A percentile compares a stretch with the other conserved stretches of the same genome.
phyloP scores from a whole-genome alignment of 257 asterid genomes.

The Anisodus acutangulus region DNA sequence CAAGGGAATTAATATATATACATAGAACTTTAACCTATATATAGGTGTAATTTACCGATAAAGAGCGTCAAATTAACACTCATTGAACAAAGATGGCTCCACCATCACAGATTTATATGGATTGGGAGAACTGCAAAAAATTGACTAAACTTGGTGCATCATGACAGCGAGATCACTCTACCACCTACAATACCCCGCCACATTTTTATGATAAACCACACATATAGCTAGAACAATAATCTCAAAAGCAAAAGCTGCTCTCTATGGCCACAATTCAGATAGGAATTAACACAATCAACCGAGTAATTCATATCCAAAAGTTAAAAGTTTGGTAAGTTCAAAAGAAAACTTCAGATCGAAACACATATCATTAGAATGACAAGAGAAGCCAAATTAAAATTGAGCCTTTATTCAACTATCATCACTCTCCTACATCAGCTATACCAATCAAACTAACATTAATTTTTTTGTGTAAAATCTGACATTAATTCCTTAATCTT shows the following conservation, averaged over 20 bases:
- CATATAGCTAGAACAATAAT: background rate
- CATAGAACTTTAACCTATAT: background rate
- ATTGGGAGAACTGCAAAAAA: background rate
- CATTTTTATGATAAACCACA: background rate
- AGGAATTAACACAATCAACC: background rate
- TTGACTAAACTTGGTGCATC: slow-evolving; percentile 7
- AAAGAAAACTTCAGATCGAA: background rate
- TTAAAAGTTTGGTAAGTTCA: background rate
- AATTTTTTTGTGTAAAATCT: background rate
- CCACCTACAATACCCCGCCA: background rate
- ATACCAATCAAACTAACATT: background rate
- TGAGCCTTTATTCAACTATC: background rate
- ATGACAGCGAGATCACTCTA: background rate
- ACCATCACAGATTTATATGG: background rate
- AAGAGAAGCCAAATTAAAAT: background rate
- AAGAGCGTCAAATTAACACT: background rate
- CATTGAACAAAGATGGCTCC: background rate
- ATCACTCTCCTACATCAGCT: slow-evolving; percentile 20
- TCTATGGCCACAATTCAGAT: background rate
- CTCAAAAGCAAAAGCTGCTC: background rate
- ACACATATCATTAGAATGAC: background rate
- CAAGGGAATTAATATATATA: background rate
- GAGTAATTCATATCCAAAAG: background rate
- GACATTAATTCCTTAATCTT: background rate
- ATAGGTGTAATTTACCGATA: background rate